phyloP scores from a whole-genome alignment of 306 rosid species.

The Geum urbanum region DNA sequence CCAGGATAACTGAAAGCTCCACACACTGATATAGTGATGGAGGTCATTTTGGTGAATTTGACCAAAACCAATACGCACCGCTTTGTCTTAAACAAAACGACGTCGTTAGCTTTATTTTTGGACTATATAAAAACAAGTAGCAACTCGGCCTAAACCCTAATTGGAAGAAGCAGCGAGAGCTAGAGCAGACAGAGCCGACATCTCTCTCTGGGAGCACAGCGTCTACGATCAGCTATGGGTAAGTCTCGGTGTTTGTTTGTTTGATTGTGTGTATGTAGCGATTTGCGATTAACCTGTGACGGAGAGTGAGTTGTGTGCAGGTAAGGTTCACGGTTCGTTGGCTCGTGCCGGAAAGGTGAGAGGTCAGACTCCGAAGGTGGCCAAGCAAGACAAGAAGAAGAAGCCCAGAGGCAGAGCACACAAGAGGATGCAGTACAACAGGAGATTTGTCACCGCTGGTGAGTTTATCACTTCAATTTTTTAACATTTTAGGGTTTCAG shows the following conservation, averaged over 20 bases:
- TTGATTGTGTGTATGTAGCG: neutral
- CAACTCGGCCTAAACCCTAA: constrained; percentile 4
- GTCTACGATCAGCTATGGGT: constrained; percentile 24
- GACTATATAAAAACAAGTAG: neutral
- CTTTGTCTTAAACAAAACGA: constrained; percentile 4
- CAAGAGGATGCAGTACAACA: constrained; percentile 63
- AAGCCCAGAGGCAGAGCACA: constrained; percentile 60
- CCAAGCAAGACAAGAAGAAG: constrained; percentile 68
- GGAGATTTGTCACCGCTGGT: constrained; percentile 67
- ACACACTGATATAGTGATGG: neutral
- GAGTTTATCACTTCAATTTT: neutral
- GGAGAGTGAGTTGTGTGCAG: constrained; percentile 24
- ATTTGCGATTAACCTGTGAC: constrained; percentile 10
- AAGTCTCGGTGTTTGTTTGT: neutral
- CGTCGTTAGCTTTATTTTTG: neutral
- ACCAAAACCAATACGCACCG: neutral
- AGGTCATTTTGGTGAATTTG: constrained; percentile 16
- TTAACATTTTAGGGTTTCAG: neutral
- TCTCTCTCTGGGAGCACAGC: neutral
- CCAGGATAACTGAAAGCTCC: too few species aligned
- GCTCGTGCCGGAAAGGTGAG: constrained; percentile 73
- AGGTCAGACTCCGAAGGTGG: constrained; percentile 65
- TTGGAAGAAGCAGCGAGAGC: neutral
- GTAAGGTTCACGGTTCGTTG: constrained; percentile 63
- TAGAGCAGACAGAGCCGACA: neutral